Evolutionary conservation across 1,284 basidiomycete species (phyloP).

Genomic region (Laetiporus sulphureus): DNA sequence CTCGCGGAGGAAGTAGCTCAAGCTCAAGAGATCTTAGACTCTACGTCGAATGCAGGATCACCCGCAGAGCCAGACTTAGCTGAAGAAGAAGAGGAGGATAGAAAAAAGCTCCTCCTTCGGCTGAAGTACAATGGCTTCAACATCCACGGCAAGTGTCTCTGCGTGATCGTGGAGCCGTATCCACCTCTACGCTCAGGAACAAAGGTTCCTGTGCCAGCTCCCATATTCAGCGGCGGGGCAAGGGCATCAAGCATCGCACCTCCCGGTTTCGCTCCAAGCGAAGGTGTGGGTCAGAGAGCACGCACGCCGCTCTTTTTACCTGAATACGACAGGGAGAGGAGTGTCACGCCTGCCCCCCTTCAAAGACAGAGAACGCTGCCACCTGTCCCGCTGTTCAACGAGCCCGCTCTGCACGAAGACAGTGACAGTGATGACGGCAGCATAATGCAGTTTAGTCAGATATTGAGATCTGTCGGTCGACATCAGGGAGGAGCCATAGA

Average conservation of each 20-base stretch:
- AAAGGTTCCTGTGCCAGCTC: conserved; percentile 30
- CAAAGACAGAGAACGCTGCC: conserved; percentile 24
- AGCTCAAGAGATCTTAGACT: background rate
- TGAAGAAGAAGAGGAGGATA: conserved; percentile 54
- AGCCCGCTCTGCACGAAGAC: conserved; percentile 25
- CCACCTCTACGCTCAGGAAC: conserved; percentile 40
- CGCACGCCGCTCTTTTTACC: conserved; percentile 65
- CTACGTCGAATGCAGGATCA: background rate
- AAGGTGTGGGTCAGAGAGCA: conserved; percentile 22
- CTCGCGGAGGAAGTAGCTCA: background rate
- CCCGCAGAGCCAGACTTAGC: conserved; percentile 9
- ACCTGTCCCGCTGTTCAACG: conserved; percentile 40
- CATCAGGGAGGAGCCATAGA: conserved; percentile 48
- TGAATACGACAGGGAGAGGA: conserved; percentile 40
- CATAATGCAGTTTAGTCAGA: conserved; percentile 70
- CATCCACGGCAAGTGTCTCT: conserved; percentile 63
- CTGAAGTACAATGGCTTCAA: conserved; percentile 62
- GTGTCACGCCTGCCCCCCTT: conserved; percentile 32
- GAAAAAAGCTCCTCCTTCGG: conserved; percentile 62
- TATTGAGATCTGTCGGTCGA: conserved; percentile 52
- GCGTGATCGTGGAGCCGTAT: conserved; percentile 74
- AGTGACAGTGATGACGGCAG: conserved; percentile 39
- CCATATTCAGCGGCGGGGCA: conserved; percentile 25
- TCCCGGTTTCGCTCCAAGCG: conserved; percentile 23
- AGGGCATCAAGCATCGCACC: conserved; percentile 31